Conservation (phyloP, 441 rosid genomes). For the Aquilaria agallochum region DNA sequence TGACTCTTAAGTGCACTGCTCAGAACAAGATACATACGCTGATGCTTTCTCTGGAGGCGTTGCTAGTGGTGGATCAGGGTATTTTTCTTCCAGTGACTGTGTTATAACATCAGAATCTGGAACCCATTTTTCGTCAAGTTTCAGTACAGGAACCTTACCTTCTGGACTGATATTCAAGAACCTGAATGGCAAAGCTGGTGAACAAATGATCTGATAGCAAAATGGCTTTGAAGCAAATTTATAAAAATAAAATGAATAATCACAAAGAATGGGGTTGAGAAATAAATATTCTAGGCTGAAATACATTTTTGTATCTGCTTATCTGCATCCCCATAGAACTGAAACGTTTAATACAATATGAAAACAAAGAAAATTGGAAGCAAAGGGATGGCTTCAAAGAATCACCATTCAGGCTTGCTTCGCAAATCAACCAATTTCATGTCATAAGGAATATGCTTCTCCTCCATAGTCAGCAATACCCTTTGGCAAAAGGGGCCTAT, state of each 20-base stretch:
- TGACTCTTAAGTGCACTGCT: too few species aligned
- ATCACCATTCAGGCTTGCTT: constrained; percentile 93
- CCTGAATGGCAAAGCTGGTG: constrained; percentile 37
- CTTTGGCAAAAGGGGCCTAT: constrained; percentile 91
- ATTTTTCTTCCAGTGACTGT: constrained; percentile 75
- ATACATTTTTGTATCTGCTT: not conserved
- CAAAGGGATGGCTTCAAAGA: constrained; percentile 1
- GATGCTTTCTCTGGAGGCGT: constrained; percentile 86
- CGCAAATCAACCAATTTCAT: constrained; percentile 79
- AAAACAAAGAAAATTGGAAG: too few species aligned
- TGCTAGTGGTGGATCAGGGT: constrained; percentile 71
- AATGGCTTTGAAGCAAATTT: not conserved
- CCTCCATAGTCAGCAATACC: constrained; percentile 86
- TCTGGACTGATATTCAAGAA: constrained; percentile 80
- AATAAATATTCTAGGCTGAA: not conserved
- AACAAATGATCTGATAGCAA: not conserved
- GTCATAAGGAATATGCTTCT: constrained; percentile 83
- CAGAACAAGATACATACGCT: constrained; percentile 38
- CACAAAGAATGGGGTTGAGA: too few species aligned
- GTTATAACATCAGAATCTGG: constrained; percentile 94
- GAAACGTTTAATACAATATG: too few species aligned
- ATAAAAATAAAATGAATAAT: not conserved
- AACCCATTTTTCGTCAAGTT: constrained; percentile 87
- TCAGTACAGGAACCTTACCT: constrained; percentile 88
- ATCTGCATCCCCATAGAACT: too few species aligned